Evolutionary conservation across 176 grass and related monocot genomes (phyloP).

Genomic region (Elymus sibiricus): DNA sequence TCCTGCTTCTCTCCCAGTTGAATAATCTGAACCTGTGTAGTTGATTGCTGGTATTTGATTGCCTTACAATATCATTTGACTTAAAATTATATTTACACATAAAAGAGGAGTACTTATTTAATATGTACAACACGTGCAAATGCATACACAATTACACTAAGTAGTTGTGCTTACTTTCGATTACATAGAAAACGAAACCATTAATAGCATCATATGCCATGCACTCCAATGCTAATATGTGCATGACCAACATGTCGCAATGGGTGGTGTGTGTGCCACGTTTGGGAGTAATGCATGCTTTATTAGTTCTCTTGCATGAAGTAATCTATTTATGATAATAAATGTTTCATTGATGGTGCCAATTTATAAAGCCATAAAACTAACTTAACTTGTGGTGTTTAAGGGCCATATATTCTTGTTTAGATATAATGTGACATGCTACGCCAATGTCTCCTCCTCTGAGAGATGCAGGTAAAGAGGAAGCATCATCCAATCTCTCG

Average conservation of each 20-base stretch:
- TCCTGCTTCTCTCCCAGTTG: neutral
- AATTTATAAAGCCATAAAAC: conserved; percentile 37
- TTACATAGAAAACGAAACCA: neutral
- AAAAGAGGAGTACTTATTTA: no score
- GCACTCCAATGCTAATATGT: neutral
- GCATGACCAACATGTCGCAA: neutral
- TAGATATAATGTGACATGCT: conserved; percentile 33
- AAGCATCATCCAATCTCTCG: neutral
- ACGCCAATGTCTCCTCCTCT: neutral
- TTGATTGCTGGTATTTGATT: neutral
- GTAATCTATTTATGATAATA: conserved; percentile 17
- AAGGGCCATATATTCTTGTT: conserved; percentile 20
- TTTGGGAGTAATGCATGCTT: neutral
- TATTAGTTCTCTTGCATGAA: conserved; percentile 13
- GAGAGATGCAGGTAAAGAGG: conserved; percentile 14
- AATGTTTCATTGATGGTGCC: conserved; percentile 12
- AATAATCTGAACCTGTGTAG: neutral
- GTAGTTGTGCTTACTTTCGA: neutral
- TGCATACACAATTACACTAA: neutral
- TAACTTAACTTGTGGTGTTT: conserved; percentile 27
- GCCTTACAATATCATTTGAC: no score
- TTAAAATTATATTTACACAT: no score
- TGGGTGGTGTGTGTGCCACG: neutral
- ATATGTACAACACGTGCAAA: no score
- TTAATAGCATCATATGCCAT: neutral